Evolutionary conservation across 164 flowering plant genomes (phyloP), one percentile per base, ranked within the genome.

Genomic region (Aristolochia contorta): DNA sequence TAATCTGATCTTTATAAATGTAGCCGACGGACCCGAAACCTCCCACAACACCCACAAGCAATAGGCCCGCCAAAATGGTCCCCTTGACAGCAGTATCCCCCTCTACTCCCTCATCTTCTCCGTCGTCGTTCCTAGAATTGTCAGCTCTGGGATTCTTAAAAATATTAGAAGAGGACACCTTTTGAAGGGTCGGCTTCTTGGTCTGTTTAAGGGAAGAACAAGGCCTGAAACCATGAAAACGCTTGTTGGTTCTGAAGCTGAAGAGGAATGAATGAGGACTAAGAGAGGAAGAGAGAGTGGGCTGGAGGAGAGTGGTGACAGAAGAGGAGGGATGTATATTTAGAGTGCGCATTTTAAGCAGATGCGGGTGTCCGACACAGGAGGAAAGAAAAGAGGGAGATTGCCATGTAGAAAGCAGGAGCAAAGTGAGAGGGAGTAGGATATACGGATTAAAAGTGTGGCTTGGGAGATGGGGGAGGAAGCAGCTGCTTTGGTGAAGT

Each of bases 11-110:
- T 72, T 65, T 84, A 65, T 87, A 93, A n/a, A 90, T 13, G 69
- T 84, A 93, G 21, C 99, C 99, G 63, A 75, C 86, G 47, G 79
- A 21, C 1, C 75, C 91, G 67, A 90, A 88, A 0, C 99, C 99
- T 20, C 99, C 97, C 62, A 93, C 84, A 56, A 84, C 77, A 49
- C 96, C 99, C 6, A 93, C 80, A 43, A 93, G 81, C 80, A 93
- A 66, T 58, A 88, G 65, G 6, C 97, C 92, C 13, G 99, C 99
- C 76, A 93, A 77, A 74, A 90, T 22, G 33, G 96, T 84, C 16
- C 99, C 99, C 62, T 76, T 90, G 22, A 86, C 16, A 0, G 96
- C 97, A 53, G 77, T 59, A 2, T 71, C 83, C 47, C 79, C 81
- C 16, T 73, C 77, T 53, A 65, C 60, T 0, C 68, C 84, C n/a